phyloP scores from a whole-genome alignment of 73 alveolate genomes.

The Paramecium sexaurelia region DNA sequence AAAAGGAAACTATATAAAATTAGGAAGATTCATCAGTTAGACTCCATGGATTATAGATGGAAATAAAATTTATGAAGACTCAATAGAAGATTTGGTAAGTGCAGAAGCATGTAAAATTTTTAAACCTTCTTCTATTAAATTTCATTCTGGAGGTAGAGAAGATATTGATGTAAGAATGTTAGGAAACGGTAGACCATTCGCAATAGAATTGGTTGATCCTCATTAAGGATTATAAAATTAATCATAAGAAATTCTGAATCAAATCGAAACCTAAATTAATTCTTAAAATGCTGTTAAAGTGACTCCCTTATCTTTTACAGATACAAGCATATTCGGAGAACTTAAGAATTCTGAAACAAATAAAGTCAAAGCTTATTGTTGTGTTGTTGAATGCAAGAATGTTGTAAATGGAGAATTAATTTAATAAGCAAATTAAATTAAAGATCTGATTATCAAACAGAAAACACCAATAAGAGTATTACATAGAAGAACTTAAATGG shows the following conservation, averaged over 20 bases:
- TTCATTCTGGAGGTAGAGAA: slow-evolving; percentile 95
- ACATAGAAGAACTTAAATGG: slow-evolving; percentile 92
- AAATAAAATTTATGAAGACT: slow-evolving; percentile 49
- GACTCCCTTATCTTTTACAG: slow-evolving; percentile 76
- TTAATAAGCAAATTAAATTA: slow-evolving; percentile 71
- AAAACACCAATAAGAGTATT: slow-evolving; percentile 97
- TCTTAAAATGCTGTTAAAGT: slow-evolving; percentile 68
- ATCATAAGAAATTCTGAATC: neutral
- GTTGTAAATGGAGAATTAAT: slow-evolving; percentile 74
- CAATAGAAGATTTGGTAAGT: slow-evolving; percentile 70
- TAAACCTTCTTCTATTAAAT: slow-evolving; percentile 58
- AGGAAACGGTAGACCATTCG: slow-evolving; percentile 96
- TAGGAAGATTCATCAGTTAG: slow-evolving; percentile 90
- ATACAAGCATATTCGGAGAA: slow-evolving; percentile 82
- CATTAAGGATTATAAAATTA: slow-evolving; percentile 66
- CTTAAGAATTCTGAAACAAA: slow-evolving; percentile 90
- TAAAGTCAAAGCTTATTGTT: slow-evolving; percentile 90
- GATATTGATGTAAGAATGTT: slow-evolving; percentile 98
- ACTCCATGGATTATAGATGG: slow-evolving; percentile 96
- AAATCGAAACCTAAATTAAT: slow-evolving; percentile 40
- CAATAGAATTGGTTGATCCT: slow-evolving; percentile 89
- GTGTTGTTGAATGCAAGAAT: slow-evolving; percentile 87
- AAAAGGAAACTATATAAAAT: slow-evolving; percentile 91
- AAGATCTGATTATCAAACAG: slow-evolving; percentile 78
- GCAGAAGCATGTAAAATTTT: slow-evolving; percentile 55